Evolutionary conservation across 305 asterid genomes (phyloP).

Genomic region (Solanum hybrid): DNA sequence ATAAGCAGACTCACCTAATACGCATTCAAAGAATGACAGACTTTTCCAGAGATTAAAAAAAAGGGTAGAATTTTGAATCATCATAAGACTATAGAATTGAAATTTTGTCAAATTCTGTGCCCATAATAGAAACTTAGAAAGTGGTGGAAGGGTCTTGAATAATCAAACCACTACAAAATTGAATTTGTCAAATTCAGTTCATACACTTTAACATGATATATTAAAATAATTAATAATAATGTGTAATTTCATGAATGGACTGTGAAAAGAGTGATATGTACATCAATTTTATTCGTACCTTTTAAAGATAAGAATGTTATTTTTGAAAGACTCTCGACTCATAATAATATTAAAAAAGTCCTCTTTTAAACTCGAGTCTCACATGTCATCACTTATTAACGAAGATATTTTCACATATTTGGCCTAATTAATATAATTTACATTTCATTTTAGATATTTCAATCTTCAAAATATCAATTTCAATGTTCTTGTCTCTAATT

Average conservation of each 20-base stretch:
- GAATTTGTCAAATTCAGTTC: neutral
- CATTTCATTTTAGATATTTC: neutral
- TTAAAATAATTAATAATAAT: neutral
- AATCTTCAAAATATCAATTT: too few relatives aligned
- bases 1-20: neutral
- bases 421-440: neutral
- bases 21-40: neutral
- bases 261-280: neutral
- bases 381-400: neutral
- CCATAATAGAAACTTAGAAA: neutral
- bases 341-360: too few relatives aligned
- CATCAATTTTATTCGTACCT: accelerated
- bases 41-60: neutral
- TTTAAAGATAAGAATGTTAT: neutral
- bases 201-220: neutral
- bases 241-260: neutral
- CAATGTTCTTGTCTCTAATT: neutral
- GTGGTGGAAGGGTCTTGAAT: neutral
- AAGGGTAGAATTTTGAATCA: neutral
- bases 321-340: neutral
- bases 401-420: neutral
- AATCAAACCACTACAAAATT: neutral
- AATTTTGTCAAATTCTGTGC: neutral
- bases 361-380: neutral
- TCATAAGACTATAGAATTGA: neutral